These are phyloP conservation scores for Acanthamoeba triangularis DNA, from an alignment of 208 protist genomes.

Conservation along the genomic window DNA sequence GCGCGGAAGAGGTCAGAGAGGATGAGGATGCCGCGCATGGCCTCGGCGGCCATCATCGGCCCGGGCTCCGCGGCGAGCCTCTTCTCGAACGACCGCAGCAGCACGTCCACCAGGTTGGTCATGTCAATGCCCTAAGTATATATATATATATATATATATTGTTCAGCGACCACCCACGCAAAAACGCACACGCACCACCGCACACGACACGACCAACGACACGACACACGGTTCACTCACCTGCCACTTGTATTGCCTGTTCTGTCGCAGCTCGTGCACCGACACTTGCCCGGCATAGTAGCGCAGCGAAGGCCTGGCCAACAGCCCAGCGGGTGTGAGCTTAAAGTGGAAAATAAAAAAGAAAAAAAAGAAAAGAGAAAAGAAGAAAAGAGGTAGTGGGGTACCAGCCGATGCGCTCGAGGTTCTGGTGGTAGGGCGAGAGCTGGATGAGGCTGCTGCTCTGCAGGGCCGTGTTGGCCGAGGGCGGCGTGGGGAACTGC, in stretches of 20 bases:
- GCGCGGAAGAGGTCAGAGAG: conserved; percentile 24
- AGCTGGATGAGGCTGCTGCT: not conserved
- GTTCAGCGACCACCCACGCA: too few relatives aligned
- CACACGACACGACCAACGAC: too few relatives aligned
- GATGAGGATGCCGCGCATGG: conserved; percentile 20
- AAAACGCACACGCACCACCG: too few relatives aligned
- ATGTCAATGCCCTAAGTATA: conserved; percentile 52
- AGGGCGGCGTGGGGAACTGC: not conserved
- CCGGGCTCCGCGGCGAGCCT: conserved; percentile 15
- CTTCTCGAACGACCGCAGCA: conserved; percentile 53
- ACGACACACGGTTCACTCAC: not conserved
- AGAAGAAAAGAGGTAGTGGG: not conserved
- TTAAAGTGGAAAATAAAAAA: too few relatives aligned
- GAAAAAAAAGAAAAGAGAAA: not conserved
- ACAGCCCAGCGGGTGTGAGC: not conserved
- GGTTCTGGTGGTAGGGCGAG: conserved; percentile 69
- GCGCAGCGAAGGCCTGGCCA: conserved; percentile 8
- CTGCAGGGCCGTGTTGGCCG: conserved; percentile 19
- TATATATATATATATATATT: too few relatives aligned
- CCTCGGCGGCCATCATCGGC: not conserved
- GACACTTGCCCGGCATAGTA: conserved; percentile 69
- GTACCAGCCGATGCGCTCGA: conserved; percentile 65
- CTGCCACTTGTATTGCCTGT: conserved; percentile 65
- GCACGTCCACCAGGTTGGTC: conserved; percentile 40
- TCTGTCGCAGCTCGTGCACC: conserved; percentile 23